A percentile compares a stretch with the other conserved stretches of the same genome.
Evolutionary conservation across 768 basidiomycete species (phyloP).

Genomic region (Russula earlei): DNA sequence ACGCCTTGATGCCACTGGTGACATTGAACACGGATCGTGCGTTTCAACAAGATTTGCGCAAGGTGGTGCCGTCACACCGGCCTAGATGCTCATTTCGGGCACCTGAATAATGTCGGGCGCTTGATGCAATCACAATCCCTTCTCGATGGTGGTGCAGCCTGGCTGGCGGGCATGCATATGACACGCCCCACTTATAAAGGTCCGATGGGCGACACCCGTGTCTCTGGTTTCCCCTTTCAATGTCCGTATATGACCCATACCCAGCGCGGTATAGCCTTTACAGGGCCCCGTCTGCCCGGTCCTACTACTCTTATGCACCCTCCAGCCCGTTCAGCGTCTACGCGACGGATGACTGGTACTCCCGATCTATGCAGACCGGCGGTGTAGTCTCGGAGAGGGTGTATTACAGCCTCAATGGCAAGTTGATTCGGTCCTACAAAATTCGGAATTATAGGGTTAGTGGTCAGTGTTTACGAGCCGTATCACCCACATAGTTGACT

Average conservation of each 20-base stretch:
- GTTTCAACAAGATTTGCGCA: neutral
- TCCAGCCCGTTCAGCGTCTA: neutral
- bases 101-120: neutral
- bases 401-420: slow-evolving; percentile 9
- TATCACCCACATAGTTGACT: neutral
- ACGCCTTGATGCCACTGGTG: neutral
- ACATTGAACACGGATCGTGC: neutral
- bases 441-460: slow-evolving; percentile 4
- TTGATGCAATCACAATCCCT: neutral
- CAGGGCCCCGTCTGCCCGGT: slow-evolving; percentile 1
- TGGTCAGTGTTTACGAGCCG: neutral
- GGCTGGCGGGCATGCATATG: neutral
- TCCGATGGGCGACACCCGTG: neutral
- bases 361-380: neutral
- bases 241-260: slow-evolving; percentile 15
- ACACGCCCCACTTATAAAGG: slow-evolving; percentile 7
- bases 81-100: neutral
- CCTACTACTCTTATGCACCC: slow-evolving; percentile 1
- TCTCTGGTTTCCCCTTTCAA: neutral
- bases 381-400: slow-evolving; percentile 7
- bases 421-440: slow-evolving; percentile 8
- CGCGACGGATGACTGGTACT: neutral
- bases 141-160: neutral
- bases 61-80: slow-evolving; percentile 6
- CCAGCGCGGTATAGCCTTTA: neutral